Base-by-base conservation (phyloP, 371 early-diverging fungal species). In the Quaeritorhiza haematococci region DNA sequence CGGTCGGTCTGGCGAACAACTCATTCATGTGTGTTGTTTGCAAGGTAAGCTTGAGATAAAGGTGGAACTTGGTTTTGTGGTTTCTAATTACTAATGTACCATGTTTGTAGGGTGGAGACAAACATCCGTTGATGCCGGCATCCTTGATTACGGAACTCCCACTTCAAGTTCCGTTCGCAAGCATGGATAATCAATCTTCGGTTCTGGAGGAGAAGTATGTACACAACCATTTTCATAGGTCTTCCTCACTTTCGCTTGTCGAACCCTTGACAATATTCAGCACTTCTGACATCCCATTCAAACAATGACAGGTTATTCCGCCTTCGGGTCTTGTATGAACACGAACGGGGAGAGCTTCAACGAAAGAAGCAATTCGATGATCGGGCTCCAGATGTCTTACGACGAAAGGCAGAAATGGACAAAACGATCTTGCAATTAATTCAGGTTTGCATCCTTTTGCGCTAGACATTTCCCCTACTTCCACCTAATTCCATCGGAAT, bases 141-240 rank as follows among this genome's bases (percentile, higher is more conserved):
- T 91, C 93, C 3, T 66, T 84, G 24, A 67, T 92, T 24, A 77
- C 73, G 28, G 91, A 93, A 49, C 48, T 92, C n/a, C 73, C 72
- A 10, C 66, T 92, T 10, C 75, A 75, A 33, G 76, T 92, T 42
- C 94, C 94, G 21, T 69, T 90, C 13, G 55, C 83, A 13, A 61
- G 78, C 29, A 58, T 72, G 10, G 83, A 87, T 8, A 69, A 74
- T 0, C 66, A 71, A 46, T 62, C 63, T 7, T 80, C 81, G 17
- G 61, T 74, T 43, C 67, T 79, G 15, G 94, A 92, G 60, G 85
- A 89, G 62, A 70, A 64, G 71, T 76, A 63, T 44, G 35, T 73
- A 17, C 21, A 19, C 17, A 23, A n/a, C n/a, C n/a, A n/a, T n/a
- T n/a, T n/a, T n/a, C n/a, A n/a, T n/a, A n/a, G n/a, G n/a, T n/a